Base-by-base conservation (phyloP, 2,329 filamentous ascomycete genomes). In the Fusarium lateritium region DNA sequence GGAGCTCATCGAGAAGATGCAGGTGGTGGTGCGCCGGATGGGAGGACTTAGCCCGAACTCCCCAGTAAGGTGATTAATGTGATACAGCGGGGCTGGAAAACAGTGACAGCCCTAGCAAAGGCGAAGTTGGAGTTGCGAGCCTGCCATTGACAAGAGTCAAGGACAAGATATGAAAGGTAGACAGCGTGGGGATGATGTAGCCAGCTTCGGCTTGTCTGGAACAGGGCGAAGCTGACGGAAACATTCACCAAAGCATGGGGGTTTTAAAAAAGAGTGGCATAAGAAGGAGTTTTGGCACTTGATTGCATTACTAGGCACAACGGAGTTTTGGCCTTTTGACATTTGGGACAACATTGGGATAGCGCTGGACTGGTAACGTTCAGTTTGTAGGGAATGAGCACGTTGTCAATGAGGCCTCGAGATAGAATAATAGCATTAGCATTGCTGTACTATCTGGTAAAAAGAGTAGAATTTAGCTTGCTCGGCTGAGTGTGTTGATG, bases 1-100 rank as follows among this genome's bases (percentile, higher is more conserved):
- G 7, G 88, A 90, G 67, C 75, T 91, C 40, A 80, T 89, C 34
- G 84, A 86, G 59, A 89, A 86, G 80, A 89, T 91, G 78, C 81
- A 84, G 69, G 74, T 80, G 13, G 80, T 88, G n/a, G 80, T 84
- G 34, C 70, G 75, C 43, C 73, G 75, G 8, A 73, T 79, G 66
- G 73, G 73, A 44, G 74, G 72, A 26, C 69, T 76, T 17, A 76
- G 73, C 43, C 73, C 73, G 21, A 74, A 72, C 45, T 75, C 73
- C 17, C 73, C 73, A n/a, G 69, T 75, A 9, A 65, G 73, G 40
- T 75, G 53, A 75, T 58, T 33, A 13, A 47, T 19, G 13, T 33
- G 19, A 36, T 34, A 46, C 42, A 56, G 47, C 53, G 34, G 43
- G 56, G 55, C 60, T 69, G 69, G 58, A 47, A 66, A 57, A 69